Base-by-base conservation (phyloP, 148 eudicot species). In the Persicaria tinctoria region DNA sequence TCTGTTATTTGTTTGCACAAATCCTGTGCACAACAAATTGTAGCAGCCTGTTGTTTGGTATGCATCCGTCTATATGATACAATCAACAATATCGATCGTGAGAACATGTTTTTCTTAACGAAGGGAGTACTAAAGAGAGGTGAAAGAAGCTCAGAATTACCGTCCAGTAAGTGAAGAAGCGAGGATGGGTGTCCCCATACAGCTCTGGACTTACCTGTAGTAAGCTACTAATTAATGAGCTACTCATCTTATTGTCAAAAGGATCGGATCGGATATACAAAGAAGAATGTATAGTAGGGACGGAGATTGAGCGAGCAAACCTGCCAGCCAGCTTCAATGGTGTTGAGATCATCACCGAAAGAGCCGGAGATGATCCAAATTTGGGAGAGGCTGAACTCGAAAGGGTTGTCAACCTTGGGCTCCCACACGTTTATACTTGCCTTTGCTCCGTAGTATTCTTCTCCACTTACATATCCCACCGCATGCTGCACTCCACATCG, bases 261-360 rank as follows among this genome's bases (percentile, higher is more conserved):
- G 27, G 27, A 23, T 23, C 27, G 27, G 27, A 23, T 23, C 27
- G 27, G 27, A 23, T 23, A 23, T 23, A 23, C 27, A 1, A 23
- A 23, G 41, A 32, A 32, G 41, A 32, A 32, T 32, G 2, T 32
- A 32, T 23, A 23, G 27, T 0, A 23, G 27, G 0, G 27, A 23
- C 2, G 41, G 41, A 51, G 55, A 51, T 51, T 51, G 1, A 16
- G 82, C 73, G 1, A 16, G 82, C 73, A 9, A 87, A 72, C 98
- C 96, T 95, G 98, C 99, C 99, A 95, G 11, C 97, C 97, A 71
- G 97, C 97, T 87, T 95, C 99, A 77, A 92, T 90, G 77, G 99
- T 95, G 72, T 95, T 95, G 5, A 95, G 94, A 77, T 95, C 99
- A 78, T 90, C 78, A 60, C 90, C 97, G 82, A 95, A 95, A 8